Evolutionary conservation across 768 basidiomycete species (phyloP).

Genomic region (Imleria badia): DNA sequence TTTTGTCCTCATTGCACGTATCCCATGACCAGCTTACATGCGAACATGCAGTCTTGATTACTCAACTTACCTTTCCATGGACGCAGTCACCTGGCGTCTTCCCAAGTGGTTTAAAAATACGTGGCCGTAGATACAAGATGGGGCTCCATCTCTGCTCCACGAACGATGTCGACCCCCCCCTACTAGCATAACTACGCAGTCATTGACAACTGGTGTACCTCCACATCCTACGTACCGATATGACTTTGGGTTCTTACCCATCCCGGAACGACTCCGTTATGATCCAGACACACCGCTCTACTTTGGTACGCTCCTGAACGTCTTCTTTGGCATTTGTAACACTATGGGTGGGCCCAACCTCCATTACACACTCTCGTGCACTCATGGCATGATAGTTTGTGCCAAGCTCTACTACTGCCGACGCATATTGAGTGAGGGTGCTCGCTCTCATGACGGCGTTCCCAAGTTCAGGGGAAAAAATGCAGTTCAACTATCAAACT

Average conservation of each 20-base stretch:
- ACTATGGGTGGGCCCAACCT: constrained; percentile 36
- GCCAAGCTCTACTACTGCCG: constrained; percentile 80
- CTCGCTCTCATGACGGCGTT: background rate
- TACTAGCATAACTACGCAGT: background rate
- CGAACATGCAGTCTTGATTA: background rate
- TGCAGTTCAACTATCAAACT: constrained; percentile 33
- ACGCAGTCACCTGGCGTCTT: background rate
- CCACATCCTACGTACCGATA: background rate
- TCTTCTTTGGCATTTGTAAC: constrained; percentile 60
- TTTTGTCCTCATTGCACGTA: background rate
- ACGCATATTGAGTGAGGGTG: constrained; percentile 64
- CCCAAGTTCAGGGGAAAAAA: background rate
- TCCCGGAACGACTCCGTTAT: constrained; percentile 53
- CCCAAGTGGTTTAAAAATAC: constrained; percentile 4
- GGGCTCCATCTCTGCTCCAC: background rate
- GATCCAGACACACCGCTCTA: constrained; percentile 47
- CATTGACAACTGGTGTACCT: too few relatives aligned
- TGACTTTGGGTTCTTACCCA: constrained; percentile 62
- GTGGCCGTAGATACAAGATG: background rate
- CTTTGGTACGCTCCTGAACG: constrained; percentile 51
- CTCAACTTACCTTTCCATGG: background rate
- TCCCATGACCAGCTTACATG: background rate
- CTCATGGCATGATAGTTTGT: constrained; percentile 32
- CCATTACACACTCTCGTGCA: background rate
- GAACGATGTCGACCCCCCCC: background rate